Base-by-base conservation (phyloP, 1,139 yeast genomes). In the Protomyces lactucae-debilis region DNA sequence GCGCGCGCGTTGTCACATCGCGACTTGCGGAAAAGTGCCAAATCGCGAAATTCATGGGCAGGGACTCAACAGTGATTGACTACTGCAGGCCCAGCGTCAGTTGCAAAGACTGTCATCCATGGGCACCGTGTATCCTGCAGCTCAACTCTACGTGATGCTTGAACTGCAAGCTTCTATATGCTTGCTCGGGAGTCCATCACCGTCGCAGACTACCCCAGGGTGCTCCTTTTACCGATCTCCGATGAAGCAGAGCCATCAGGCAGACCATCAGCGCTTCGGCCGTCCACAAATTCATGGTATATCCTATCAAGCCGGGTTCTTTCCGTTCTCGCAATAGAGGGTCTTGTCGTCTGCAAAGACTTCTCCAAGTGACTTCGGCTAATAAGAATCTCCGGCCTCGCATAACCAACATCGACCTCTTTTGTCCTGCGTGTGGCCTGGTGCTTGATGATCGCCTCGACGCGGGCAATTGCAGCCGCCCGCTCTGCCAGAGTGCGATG, bases 171-270 rank as follows among this genome's bases (percentile, higher is more conserved):
- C 1, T 1, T 28, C 32, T 28, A 28, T 28, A 28, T 28, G 32
- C 32, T 28, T 28, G 32, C 32, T 6, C 32, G 2, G 32, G 32
- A 28, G 8, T 28, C 3, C 32, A 28, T 3, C 32, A 28, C 32
- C 8, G 32, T 6, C 5, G 32, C 32, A 4, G 8, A n/a, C 37
- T 73, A 87, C 86, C 85, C 85, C 61, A 88, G 76, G 0, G 92
- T 86, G 2, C 89, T 83, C 65, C 97, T 78, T 1, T 92, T 97
- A 1, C 98, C 98, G 36, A 91, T 82, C 65, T 88, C 95, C 57
- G 80, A 85, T 69, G 96, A 85, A 3, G 93, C 85, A 43, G 85
- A 81, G 0, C 97, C 97, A 70, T 85, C 85, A 0, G 95, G 96
- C 91, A 92, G 85, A 66, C 87, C 86, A 0, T 97, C 97, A 67